Percentiles rank a stretch among this genome's conserved stretches.
Evolutionary conservation across 2,329 filamentous ascomycete genomes (phyloP).

Genomic region (Sclerotinia nivalis): DNA sequence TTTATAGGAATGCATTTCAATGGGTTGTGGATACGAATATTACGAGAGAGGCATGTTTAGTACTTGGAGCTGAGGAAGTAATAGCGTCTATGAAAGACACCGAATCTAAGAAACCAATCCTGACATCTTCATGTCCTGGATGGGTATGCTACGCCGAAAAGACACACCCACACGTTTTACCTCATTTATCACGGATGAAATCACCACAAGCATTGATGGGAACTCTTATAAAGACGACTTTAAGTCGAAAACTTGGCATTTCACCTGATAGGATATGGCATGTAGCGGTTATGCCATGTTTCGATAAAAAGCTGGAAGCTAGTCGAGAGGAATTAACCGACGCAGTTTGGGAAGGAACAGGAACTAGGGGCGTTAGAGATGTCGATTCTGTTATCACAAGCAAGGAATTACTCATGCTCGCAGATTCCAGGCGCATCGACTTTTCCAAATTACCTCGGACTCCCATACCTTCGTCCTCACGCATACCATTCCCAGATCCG

Average conservation of each 20-base stretch:
- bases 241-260: constrained; percentile 72
- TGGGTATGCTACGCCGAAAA: constrained; percentile 99
- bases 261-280: constrained; percentile 86
- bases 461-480: constrained; percentile 49
- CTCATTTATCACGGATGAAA: constrained; percentile 87
- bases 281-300: constrained; percentile 94
- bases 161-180: constrained; percentile 89
- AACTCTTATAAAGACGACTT: constrained; percentile 82
- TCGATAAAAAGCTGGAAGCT: constrained; percentile 98
- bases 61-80: constrained; percentile 74
- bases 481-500: constrained; percentile 69
- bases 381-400: constrained; percentile 98
- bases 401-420: constrained; percentile 88
- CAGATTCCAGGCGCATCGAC: constrained; percentile 74
- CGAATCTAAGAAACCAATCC: constrained; percentile 56
- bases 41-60: constrained; percentile 79
- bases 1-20: constrained; percentile 73
- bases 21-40: constrained; percentile 92
- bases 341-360: constrained; percentile 63
- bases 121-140: constrained; percentile 90
- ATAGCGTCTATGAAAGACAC: constrained; percentile 44
- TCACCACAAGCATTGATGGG: constrained; percentile 92
- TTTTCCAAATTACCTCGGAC: constrained; percentile 71
- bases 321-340: constrained; percentile 91
- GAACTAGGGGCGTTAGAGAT: constrained; percentile 67